phyloP scores from a whole-genome alignment of 768 basidiomycete genomes.

The Psilocybe azurescens region DNA sequence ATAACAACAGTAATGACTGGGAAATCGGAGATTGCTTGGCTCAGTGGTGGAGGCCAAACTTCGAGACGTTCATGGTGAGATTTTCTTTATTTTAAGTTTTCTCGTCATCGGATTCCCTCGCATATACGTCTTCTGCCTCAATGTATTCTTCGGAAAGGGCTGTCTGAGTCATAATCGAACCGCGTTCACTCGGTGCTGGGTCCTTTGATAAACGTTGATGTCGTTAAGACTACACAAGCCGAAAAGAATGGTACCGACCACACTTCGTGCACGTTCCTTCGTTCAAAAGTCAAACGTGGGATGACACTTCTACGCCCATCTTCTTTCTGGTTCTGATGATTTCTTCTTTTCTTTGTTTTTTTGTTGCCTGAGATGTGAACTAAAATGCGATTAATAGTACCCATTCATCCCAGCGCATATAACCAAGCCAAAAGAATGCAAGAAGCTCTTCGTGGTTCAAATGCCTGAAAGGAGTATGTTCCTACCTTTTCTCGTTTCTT shows the following conservation, averaged over 20 bases:
- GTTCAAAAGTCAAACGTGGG: no score
- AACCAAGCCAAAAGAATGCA: conserved; percentile 97
- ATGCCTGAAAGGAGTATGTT: conserved; percentile 92
- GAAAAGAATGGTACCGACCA: no score
- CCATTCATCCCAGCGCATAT: conserved; percentile 96
- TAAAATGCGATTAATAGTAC: conserved; percentile 56
- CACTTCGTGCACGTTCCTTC: no score
- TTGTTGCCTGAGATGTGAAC: not conserved
- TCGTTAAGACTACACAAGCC: no score
- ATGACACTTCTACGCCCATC: no score
- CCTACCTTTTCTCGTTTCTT: not conserved
- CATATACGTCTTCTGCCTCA: not conserved
- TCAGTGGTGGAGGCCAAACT: conserved; percentile 98
- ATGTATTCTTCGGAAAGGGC: not conserved
- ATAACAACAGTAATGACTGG: conserved; percentile 91
- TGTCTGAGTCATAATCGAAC: no score
- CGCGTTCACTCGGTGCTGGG: no score
- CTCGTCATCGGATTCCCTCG: not conserved
- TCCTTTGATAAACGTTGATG: no score
- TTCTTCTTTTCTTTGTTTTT: not conserved
- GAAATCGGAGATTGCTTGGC: conserved; percentile 96
- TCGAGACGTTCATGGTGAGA: conserved; percentile 97
- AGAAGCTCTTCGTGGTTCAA: conserved; percentile 93
- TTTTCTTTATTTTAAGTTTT: not conserved
- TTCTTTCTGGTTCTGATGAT: not conserved